Conservation (phyloP, 2,329 filamentous ascomycete genomes). For the Xylariaceae sp. region DNA sequence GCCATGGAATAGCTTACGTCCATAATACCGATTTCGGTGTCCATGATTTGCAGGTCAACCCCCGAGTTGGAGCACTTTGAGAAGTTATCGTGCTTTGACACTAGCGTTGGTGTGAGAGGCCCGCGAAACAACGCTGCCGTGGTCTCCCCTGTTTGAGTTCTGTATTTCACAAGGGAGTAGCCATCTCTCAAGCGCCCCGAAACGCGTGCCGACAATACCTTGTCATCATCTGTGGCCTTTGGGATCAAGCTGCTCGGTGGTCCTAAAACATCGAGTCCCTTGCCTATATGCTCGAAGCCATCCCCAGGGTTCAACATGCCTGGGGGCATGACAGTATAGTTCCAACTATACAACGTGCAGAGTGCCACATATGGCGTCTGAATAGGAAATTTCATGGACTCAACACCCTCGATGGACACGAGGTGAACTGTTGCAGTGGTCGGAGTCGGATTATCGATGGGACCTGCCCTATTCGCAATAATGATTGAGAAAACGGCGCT, state of each 20-base stretch:
- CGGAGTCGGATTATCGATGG: conserved; percentile 25
- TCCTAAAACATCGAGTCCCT: conserved; percentile 16
- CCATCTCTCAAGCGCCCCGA: conserved; percentile 33
- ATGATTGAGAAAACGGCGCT: conserved; percentile 35
- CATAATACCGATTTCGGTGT: conserved; percentile 38
- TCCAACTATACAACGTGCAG: conserved; percentile 40
- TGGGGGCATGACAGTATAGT: conserved; percentile 37
- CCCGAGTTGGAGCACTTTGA: conserved; percentile 32
- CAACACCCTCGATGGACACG: conserved; percentile 37
- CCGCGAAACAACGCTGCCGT: conserved; percentile 35
- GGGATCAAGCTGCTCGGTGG: conserved; percentile 1
- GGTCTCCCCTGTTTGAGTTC: conserved; percentile 39
- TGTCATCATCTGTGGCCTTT: not conserved
- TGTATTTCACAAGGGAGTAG: conserved; percentile 37
- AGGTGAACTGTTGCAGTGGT: conserved; percentile 36
- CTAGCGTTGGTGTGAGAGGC: conserved; percentile 33
- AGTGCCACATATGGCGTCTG: conserved; percentile 30
- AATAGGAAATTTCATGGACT: conserved; percentile 26
- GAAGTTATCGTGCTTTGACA: conserved; percentile 8
- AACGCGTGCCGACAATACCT: not conserved
- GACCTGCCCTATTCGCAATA: conserved; percentile 34
- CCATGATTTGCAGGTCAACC: conserved; percentile 39
- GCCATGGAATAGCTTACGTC: conserved; percentile 43
- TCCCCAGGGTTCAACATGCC: conserved; percentile 34
- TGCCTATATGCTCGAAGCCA: conserved; percentile 29